These are phyloP conservation scores for Solidago caesia DNA, from an alignment of 129 eudicot genomes.

Conservation along the genomic window DNA sequence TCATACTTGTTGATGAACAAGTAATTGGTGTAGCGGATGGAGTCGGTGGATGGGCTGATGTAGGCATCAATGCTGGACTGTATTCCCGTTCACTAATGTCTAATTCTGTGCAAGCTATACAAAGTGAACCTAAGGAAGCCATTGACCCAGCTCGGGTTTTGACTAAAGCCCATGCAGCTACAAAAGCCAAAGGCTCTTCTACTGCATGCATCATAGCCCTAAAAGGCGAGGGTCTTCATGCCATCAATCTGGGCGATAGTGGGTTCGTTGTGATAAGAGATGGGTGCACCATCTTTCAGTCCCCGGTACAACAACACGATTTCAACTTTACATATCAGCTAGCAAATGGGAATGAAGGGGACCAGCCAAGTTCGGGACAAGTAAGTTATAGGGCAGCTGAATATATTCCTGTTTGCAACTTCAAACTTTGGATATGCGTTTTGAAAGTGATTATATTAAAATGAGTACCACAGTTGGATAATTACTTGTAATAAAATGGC, in stretches of 20 bases:
- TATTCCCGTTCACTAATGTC: constrained; percentile 91
- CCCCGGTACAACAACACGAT: constrained; percentile 85
- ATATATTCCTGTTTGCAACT: background rate
- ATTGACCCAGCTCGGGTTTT: constrained; percentile 76
- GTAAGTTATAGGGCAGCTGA: constrained; percentile 30
- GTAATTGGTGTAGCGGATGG: constrained; percentile 96
- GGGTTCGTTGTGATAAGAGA: constrained; percentile 86
- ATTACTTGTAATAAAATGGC: background rate
- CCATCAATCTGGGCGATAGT: constrained; percentile 90
- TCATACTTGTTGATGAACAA: constrained; percentile 74
- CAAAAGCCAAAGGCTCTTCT: constrained; percentile 76
- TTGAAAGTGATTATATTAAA: background rate
- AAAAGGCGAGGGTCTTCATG: constrained; percentile 64
- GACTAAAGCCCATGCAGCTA: constrained; percentile 62
- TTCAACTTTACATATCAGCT: constrained; percentile 92
- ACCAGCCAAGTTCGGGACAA: constrained; percentile 92
- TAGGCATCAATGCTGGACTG: constrained; percentile 80
- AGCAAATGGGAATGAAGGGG: constrained; percentile 53
- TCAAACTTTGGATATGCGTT: background rate
- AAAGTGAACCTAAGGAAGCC: constrained; percentile 46
- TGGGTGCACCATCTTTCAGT: constrained; percentile 61
- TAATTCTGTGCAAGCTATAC: constrained; percentile 63
- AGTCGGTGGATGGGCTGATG: constrained; percentile 97
- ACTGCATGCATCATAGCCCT: constrained; percentile 90
- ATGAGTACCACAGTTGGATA: background rate